Base-by-base conservation (phyloP, 257 asterid species). In the Datura wrightii region DNA sequence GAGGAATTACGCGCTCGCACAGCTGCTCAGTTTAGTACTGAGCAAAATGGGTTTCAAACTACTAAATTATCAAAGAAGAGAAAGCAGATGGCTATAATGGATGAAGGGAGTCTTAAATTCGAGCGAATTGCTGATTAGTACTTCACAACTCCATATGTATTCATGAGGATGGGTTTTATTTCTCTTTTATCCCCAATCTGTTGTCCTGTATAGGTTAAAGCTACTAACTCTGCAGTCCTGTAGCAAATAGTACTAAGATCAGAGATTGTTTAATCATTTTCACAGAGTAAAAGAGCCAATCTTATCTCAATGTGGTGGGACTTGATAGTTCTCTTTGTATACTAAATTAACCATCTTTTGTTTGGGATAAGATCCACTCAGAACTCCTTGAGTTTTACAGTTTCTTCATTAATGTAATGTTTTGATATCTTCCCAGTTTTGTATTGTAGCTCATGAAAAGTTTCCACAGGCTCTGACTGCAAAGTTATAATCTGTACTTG, bases 1-100 rank as follows among this genome's bases (percentile, higher is more conserved):
- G 98, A 94, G 72, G 99, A 96, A 81, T 83, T 92, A 83, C 94
- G 98, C 11, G 97, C 91, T 10, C 92, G 97, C 69, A 94, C 98
- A 5, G 97, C 98, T 24, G 93, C 98, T 82, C 97, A 93, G 85
- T 93, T 93, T 85, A 83, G 89, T 4, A 94, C 89, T 36, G 88
- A 86, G 71, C 87, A 85, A 59, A 83, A 66, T 78, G 86, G 84
- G 48, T 76, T 82, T 67, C 78, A 59, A 69, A 82, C 95, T 13
- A 41, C 89, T 63, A 91, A 90, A 83, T 85, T 91, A 34, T 92
- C 95, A 24, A 93, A 90, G 79, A 96, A 94, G 84, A 91, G 97
- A 88, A 94, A 93, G 86, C 91, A 88, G 36, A 69, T 84, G 88
- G 88, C 93, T 46, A 62, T 90, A 39, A 63, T 93, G 81, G 97